Evolutionary conservation across 352 stramenopile genomes (phyloP), one percentile per base, ranked within the genome.

Genomic region (Phytophthora pseudosyringae): DNA sequence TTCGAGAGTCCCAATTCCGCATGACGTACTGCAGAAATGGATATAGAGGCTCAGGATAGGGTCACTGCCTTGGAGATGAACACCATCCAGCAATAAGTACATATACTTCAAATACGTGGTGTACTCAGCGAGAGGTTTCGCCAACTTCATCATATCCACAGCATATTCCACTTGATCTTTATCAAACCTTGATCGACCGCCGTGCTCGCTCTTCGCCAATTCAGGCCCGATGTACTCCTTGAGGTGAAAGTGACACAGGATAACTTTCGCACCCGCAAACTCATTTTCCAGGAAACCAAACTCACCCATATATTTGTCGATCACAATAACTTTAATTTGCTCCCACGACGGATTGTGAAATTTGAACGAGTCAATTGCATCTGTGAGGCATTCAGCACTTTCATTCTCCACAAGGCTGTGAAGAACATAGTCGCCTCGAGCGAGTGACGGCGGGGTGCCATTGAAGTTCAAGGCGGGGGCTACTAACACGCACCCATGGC

Each of bases 1-100:
- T 57, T 64, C 46, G 45, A 1, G 36, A 44, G 29, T 64, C 45
- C 56, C 56, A 64, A 16, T 64, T 64, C 5, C 33, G 18, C 8
- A 50, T 56, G 29, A 57, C 51, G 36, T 57, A 64, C 11, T 18
- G 28, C 1, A 56, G 55, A 47, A 56, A 63, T 11, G 39, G 52
- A 25, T 60, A 28, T 2, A 3, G 13, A 7, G 52, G 52, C 5
- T 60, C 40, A n/a, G 39, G 52, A 60, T 32, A 26, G 0, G 5
- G 16, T 51, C 52, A 21, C 5, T 18, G 25, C 9, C 8, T 5
- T 11, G 41, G 5, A 47, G 9, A 5, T 31, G 16, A 13, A 35
- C 25, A 16, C 13, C 15, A n/a, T 49, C 43, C 4, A 49, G 21
- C 11, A 49, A 32, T 11, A 49, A 36, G 15, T 49, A 36, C 43